Conservation (phyloP, 2,329 filamentous ascomycete genomes). For the Rugonectria rugulosa region DNA sequence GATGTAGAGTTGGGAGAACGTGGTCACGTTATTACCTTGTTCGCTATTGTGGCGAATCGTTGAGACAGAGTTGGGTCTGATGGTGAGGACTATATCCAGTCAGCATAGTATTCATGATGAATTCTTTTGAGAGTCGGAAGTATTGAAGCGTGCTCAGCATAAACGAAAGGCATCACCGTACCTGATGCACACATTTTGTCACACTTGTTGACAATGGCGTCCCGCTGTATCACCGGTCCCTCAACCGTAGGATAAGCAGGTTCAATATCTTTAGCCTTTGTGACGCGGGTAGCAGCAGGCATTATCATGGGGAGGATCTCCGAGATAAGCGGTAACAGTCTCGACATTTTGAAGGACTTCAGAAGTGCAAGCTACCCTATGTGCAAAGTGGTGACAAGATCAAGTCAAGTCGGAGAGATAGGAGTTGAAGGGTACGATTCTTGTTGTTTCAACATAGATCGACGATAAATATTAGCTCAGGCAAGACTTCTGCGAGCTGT, state of each 20-base stretch:
- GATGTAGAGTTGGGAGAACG: neutral
- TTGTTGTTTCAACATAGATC: too few relatives aligned
- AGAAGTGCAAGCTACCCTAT: neutral
- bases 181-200: slow-evolving; percentile 73
- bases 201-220: slow-evolving; percentile 69
- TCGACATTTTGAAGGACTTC: slow-evolving; percentile 51
- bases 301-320: slow-evolving; percentile 68
- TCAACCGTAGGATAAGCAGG: slow-evolving; percentile 44
- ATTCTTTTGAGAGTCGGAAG: too few relatives aligned
- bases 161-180: slow-evolving; percentile 44
- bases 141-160: too few relatives aligned
- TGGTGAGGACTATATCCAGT: slow-evolving; percentile 66
- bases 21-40: slow-evolving; percentile 58
- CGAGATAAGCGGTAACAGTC: slow-evolving; percentile 62
- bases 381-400: neutral
- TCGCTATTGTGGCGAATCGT: slow-evolving; percentile 74
- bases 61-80: slow-evolving; percentile 67
- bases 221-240: slow-evolving; percentile 46
- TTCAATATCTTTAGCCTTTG: slow-evolving; percentile 56
- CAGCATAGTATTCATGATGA: slow-evolving; percentile 7
- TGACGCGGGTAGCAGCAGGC: slow-evolving; percentile 64
- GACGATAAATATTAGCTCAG: too few relatives aligned
- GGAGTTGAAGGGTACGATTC: too few relatives aligned
- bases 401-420: neutral
- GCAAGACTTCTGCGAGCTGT: too few relatives aligned